Evolutionary conservation across 164 flowering plant genomes (phyloP), one percentile per base, ranked within the genome.

Genomic region (Chimonanthus praecox): DNA sequence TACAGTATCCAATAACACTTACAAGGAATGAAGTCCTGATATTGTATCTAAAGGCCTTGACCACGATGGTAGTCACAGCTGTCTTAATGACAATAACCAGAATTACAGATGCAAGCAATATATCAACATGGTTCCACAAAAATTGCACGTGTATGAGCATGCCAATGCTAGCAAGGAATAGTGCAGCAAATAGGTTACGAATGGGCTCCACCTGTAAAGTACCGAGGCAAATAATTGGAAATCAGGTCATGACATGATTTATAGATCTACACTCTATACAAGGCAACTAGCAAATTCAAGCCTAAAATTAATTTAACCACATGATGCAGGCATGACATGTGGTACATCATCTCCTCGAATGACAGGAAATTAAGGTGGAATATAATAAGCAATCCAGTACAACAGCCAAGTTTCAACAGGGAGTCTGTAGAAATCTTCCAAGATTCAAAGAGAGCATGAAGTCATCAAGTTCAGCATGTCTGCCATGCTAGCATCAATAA

Each of bases 131-230:
- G 74, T 67, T 85, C 98, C 98, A 95, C 10, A 95, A 83, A 77
- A 95, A 93, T 46, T 92, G 98, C 3, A 95, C 95, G 76, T 89
- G 88, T 76, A 95, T 90, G 69, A 95, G 98, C 99, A 95, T 88
- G 71, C 99, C 99, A 83, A 95, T 95, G 80, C 99, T 89, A 13
- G 99, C 80, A 60, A 95, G 94, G 77, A 95, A 95, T 69, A 95
- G 92, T 76, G 99, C 99, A 48, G 99, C 94, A 88, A 93, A 95
- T 45, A 95, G 80, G 79, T 95, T 95, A 46, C 99, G 94, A 64
- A 95, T 93, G 66, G 98, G 97, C 81, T 93, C 98, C 84, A 95
- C 96, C 99, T 95, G 80, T 79, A 87, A 80, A 21, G 58, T 20
- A 75, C 50, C 77, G 70, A 73, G 51, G 66, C 48, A 58, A 18